These are phyloP conservation scores for Exserohilum turcica DNA, from an alignment of 2,329 filamentous ascomycete genomes.

Conservation along the genomic window DNA sequence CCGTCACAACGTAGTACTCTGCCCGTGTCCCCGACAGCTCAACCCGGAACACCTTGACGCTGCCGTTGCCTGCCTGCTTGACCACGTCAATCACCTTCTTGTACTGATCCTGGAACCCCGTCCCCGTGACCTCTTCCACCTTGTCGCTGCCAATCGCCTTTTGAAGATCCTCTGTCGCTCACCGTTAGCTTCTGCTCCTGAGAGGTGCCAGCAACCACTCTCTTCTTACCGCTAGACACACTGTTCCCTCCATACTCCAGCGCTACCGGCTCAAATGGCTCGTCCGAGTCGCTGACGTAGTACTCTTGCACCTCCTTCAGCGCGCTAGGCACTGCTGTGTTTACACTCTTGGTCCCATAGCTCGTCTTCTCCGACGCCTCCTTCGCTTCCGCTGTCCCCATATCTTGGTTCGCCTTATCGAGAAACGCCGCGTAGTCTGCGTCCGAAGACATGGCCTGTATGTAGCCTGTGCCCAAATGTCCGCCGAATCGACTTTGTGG, in stretches of 20 bases:
- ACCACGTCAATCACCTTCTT: slow-evolving; percentile 71
- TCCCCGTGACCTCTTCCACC: slow-evolving; percentile 69
- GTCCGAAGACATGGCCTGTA: slow-evolving; percentile 70
- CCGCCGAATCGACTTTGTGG: not conserved
- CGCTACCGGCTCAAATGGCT: slow-evolving; percentile 79
- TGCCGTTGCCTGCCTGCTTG: slow-evolving; percentile 66
- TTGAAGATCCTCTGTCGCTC: slow-evolving; percentile 67
- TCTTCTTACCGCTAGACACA: slow-evolving; percentile 62
- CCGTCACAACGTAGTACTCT: slow-evolving; percentile 80
- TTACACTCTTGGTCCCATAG: slow-evolving; percentile 47
- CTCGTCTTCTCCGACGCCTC: slow-evolving; percentile 26
- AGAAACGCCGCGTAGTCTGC: slow-evolving; percentile 84
- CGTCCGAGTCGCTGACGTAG: slow-evolving; percentile 83
- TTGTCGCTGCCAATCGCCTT: slow-evolving; percentile 64
- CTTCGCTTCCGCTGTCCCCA: slow-evolving; percentile 34
- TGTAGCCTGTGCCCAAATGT: not conserved
- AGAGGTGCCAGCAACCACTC: not conserved
- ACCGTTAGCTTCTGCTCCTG: slow-evolving; percentile 11
- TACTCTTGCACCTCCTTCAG: slow-evolving; percentile 58
- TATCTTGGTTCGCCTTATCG: slow-evolving; percentile 81
- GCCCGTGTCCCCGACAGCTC: slow-evolving; percentile 64
- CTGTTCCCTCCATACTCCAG: slow-evolving; percentile 63
- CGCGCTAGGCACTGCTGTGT: slow-evolving; percentile 62
- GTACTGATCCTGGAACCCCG: slow-evolving; percentile 79
- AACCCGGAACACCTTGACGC: slow-evolving; percentile 77